Evolutionary conservation across 208 protist species (phyloP).

Genomic region (Acanthamoeba sp.): DNA sequence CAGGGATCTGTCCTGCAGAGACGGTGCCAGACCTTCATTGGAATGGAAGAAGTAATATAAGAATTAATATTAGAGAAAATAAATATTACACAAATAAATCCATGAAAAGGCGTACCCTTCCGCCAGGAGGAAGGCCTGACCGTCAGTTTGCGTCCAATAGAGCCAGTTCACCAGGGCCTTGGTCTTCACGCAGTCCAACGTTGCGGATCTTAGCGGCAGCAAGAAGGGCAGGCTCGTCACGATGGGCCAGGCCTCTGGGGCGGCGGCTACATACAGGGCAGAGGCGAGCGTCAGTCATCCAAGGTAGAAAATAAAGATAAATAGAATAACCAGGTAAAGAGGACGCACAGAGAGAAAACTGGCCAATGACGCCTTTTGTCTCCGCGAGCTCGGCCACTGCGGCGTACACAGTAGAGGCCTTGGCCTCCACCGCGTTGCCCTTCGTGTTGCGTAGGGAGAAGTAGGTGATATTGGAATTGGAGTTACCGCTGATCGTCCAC

Average conservation of each 20-base stretch:
- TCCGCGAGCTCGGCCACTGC: neutral
- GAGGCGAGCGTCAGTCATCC: neutral
- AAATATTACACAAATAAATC: no score
- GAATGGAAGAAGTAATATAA: no score
- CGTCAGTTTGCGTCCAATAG: conserved; percentile 65
- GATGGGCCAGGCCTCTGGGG: neutral
- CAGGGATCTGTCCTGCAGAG: conserved; percentile 2
- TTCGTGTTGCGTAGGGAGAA: neutral
- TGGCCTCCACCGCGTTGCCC: neutral
- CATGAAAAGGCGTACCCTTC: no score
- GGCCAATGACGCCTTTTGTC: neutral
- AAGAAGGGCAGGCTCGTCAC: conserved; percentile 37
- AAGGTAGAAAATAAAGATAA: no score
- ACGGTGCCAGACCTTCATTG: conserved; percentile 52
- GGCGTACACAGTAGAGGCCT: neutral
- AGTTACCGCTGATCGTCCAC: conserved; percentile 41
- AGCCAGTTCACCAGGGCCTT: conserved; percentile 63
- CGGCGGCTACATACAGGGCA: neutral
- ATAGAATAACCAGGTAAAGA: no score
- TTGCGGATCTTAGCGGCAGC: neutral
- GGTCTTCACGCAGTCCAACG: conserved; percentile 60
- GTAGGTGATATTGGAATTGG: conserved; percentile 23
- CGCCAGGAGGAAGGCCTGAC: conserved; percentile 46
- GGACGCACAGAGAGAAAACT: neutral
- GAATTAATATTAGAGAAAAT: no score